Evolutionary conservation across 495 filamentous ascomycete genomes (phyloP), one percentile per base, ranked within the genome.

Genomic region (Neurospora sp.): DNA sequence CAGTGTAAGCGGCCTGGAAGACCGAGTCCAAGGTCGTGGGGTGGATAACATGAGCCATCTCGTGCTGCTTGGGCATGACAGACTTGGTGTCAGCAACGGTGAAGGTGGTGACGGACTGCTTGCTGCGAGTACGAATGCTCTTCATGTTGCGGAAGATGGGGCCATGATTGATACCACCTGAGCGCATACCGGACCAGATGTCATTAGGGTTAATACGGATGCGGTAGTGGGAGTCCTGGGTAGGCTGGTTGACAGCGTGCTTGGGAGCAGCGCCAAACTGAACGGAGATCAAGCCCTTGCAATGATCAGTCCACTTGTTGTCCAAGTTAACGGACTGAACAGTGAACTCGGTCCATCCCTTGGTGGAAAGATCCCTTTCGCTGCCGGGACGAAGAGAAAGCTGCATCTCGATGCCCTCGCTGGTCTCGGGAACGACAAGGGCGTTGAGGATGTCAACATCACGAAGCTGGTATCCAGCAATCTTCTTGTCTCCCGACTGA

Each of bases 311-410:
- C 79, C 79, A 81, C 31, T 74, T 77, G 70, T 75, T 83, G 70
- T 88, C 85, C 27, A 82, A 77, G 35, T 74, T 75, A 8, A 88
- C 75, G 75, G 85, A 87, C n/a, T 84, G 83, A 3, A 84, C 76
- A 37, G 82, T 76, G 22, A 78, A 77, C 18, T 83, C 77, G 1
- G 78, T 72, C 45, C 86, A 77, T 10, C 78, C 78, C 35, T 81
- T 80, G 0, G 83, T 82, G 39, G 79, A 76, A 6, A 81, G 78
- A 1, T 79, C 79, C 4, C 81, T 82, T 8, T 83, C 81, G 9
- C 76, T 74, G 69, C 82, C 83, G 4, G 83, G 81, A 3, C 81
- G 81, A 27, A 87, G 75, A 0, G 80, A 77, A 44, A 86, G 81
- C 39, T 81, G 81, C 7, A 80, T 79, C 69, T 87, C 85, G 0